Evolutionary conservation across 106 monocot genomes (phyloP), one percentile per base, ranked within the genome.

Genomic region (Dendrobium huoshanense): DNA sequence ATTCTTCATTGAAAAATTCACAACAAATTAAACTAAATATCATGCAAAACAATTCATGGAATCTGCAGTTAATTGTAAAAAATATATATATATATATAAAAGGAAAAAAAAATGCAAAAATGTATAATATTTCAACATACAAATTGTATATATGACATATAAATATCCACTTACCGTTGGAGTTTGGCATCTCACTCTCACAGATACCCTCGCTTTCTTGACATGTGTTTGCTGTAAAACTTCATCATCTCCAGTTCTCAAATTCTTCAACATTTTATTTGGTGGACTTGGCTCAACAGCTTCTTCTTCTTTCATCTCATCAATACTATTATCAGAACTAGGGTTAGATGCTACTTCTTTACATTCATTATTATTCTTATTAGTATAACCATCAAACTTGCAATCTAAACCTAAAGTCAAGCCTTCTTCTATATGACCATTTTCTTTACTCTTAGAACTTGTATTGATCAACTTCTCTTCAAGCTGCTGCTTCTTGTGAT

Each of bases 171-270:
- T 70, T 31, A 98, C 97, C 79, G 97, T 98, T 0, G 94, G 92
- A 0, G 92, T 51, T 79, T 98, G 94, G 25, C 97, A 98, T 85
- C 97, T 85, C 7, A 91, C 89, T 81, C 94, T 85, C 5, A 98
- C 89, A 0, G 94, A 95, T 85, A 98, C 97, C 85, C 97, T 91
- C 41, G 94, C 88, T 82, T 91, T 98, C 92, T 92, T 98, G 33
- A 86, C 78, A 64, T 89, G 92, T 0, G 85, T 56, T 25, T 87
- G 91, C 20, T 86, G 92, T 0, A 83, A 78, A 24, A 77, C 83
- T 20, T 92, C 89, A 47, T 90, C 94, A 2, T 87, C 87, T 9
- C 24, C 55, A 17, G 70, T 37, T 42, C 85, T 80, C 73, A 56
- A 25, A 25, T 64, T 83, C 85, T 90, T 92, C 72, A 83, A 47